phyloP scores from a whole-genome alignment of 208 protist genomes.

The Sergeia podlipaevii region DNA sequence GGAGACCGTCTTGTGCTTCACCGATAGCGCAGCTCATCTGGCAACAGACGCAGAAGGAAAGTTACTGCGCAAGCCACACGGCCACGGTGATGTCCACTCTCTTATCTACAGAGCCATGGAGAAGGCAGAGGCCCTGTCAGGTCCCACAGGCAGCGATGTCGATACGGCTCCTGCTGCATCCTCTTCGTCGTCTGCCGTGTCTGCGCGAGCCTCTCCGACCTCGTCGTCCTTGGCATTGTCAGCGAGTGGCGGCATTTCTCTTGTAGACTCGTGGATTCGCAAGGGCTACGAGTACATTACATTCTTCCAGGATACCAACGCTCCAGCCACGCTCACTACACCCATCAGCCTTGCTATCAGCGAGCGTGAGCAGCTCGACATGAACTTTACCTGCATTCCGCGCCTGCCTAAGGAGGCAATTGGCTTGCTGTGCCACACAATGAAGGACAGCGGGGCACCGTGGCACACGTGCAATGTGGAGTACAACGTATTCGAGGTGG shows the following conservation, averaged over 20 bases:
- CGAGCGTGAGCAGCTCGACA: conserved; percentile 39
- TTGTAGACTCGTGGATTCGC: conserved; percentile 46
- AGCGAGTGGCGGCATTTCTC: conserved; percentile 7
- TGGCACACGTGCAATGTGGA: conserved; percentile 69
- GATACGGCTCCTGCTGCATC: too few species aligned
- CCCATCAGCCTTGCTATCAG: conserved; percentile 82
- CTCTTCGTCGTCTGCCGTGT: background rate
- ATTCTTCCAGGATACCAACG: conserved; percentile 96
- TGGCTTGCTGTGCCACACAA: conserved; percentile 50
- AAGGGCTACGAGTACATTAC: conserved; percentile 67
- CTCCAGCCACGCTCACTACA: conserved; percentile 54
- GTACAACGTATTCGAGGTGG: conserved; percentile 79
- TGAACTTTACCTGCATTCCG: conserved; percentile 92
- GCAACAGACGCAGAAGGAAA: conserved; percentile 36
- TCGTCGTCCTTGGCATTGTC: background rate
- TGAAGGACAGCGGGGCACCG: background rate
- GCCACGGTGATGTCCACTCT: conserved; percentile 93
- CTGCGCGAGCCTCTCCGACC: background rate
- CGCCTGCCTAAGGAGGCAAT: conserved; percentile 80
- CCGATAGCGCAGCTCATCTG: conserved; percentile 67
- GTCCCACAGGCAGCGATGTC: too few species aligned
- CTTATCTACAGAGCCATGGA: conserved; percentile 60
- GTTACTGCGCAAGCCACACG: conserved; percentile 89
- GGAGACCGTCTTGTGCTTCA: conserved; percentile 86
- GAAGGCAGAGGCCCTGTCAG: background rate